Conservation (phyloP, 805 yeast genomes). For the Millerozyma miso region DNA sequence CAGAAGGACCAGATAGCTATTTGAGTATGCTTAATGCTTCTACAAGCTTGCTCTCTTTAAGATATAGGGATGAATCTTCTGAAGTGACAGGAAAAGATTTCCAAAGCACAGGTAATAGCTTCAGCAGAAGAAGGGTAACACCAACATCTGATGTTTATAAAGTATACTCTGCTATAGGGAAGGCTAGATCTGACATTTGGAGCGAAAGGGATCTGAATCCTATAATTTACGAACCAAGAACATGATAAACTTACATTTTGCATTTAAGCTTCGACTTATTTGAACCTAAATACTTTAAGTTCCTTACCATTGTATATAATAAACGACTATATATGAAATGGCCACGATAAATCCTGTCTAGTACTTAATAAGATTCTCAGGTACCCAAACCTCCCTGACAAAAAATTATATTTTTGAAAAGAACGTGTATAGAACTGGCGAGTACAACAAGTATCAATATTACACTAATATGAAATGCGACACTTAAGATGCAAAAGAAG, state of each 20-base stretch:
- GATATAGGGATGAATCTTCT: neutral
- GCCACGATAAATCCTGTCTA: no score
- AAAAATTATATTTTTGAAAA: no score
- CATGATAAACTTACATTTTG: conserved; percentile 1
- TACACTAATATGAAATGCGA: no score
- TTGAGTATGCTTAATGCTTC: conserved; percentile 5
- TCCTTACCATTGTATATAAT: no score
- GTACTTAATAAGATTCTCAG: no score
- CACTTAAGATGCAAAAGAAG: no score
- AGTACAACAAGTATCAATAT: no score
- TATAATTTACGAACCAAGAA: conserved; percentile 14
- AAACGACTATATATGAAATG: no score
- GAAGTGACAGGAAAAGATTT: conserved; percentile 2
- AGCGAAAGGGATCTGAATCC: conserved; percentile 18
- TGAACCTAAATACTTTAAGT: no score
- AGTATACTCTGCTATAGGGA: conserved; percentile 24
- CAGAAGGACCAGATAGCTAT: conserved; percentile 10
- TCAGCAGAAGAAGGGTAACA: conserved; percentile 2
- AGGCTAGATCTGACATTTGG: conserved; percentile 23
- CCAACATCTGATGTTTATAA: conserved; percentile 13
- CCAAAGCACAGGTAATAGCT: conserved; percentile 1
- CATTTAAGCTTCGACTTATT: no score
- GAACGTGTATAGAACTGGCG: no score
- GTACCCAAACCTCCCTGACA: no score
- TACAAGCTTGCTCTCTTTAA: conserved; percentile 5